phyloP scores from a whole-genome alignment of 2,329 filamentous ascomycete genomes.

The Dactylellina leptospora region DNA sequence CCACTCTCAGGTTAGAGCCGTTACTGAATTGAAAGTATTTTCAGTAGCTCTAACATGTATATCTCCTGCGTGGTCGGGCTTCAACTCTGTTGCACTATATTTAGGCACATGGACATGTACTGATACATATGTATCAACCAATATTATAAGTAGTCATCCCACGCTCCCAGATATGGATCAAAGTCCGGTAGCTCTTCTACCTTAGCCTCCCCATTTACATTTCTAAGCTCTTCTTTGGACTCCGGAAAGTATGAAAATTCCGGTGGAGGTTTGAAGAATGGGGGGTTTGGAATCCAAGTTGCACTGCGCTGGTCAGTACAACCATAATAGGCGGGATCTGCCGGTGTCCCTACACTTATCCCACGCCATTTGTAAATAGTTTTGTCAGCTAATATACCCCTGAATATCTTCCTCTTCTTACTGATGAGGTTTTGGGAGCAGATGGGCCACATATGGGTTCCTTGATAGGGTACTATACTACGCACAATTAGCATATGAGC shows the following conservation, averaged over 20 bases:
- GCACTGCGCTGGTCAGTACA: constrained; percentile 6
- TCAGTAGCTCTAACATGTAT: no score
- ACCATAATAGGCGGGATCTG: constrained; percentile 17
- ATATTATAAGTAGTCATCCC: no score
- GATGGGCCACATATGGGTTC: constrained; percentile 8
- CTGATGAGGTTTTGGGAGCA: neutral
- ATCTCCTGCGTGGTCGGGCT: no score
- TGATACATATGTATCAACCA: no score
- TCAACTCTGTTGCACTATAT: no score
- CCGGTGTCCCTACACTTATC: neutral
- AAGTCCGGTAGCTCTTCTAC: constrained; percentile 6
- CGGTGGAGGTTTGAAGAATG: constrained; percentile 19
- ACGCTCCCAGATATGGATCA: no score
- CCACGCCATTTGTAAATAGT: neutral
- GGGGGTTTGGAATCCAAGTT: constrained; percentile 6
- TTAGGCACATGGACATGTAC: no score
- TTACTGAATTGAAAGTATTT: no score
- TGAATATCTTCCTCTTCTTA: no score
- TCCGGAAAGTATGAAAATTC: constrained; percentile 17
- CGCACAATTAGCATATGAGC: neutral
- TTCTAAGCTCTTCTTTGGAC: neutral
- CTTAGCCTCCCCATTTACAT: neutral
- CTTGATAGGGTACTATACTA: neutral
- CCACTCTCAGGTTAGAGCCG: no score
- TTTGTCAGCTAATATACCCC: no score